Percentiles rank a stretch among this genome's conserved stretches.
phyloP scores from a whole-genome alignment of 2,329 filamentous ascomycete genomes.

The Aspergillus udagawae region DNA sequence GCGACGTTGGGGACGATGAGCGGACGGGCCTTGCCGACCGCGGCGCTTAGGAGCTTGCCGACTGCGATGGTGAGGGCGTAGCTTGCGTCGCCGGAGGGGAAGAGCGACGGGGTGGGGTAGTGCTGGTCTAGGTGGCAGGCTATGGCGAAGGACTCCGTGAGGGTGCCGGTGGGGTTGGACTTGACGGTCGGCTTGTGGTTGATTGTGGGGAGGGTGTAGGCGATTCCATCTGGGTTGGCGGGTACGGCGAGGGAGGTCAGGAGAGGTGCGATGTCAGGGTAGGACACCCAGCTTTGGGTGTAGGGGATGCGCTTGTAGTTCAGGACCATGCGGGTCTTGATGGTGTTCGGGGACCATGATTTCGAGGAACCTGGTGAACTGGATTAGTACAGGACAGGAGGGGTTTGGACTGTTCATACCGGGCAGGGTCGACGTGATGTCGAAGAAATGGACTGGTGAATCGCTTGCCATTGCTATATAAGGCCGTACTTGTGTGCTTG shows the following conservation, averaged over 20 bases:
- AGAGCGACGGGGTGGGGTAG: conserved; percentile 27
- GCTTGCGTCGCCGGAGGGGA: conserved; percentile 32
- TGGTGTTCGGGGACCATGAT: conserved; percentile 28
- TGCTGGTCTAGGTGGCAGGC: conserved; percentile 27
- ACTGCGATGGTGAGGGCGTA: conserved; percentile 27
- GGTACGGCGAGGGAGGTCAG: conserved; percentile 20
- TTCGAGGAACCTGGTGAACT: conserved; percentile 20
- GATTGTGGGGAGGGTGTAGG: conserved; percentile 34
- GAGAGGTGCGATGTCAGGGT: conserved; percentile 26
- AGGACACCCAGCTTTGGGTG: conserved; percentile 24
- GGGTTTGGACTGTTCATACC: conserved; percentile 12
- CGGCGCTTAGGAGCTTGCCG: conserved; percentile 7
- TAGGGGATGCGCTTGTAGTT: conserved; percentile 27
- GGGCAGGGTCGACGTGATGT: conserved; percentile 26
- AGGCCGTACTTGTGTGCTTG: background rate
- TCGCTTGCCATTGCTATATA: conserved; percentile 14
- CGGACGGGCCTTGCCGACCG: background rate
- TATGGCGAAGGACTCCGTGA: conserved; percentile 34
- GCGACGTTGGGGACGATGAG: conserved; percentile 23
- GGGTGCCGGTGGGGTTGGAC: conserved; percentile 21
- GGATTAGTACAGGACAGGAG: background rate
- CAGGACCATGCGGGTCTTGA: conserved; percentile 21
- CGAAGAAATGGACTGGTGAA: conserved; percentile 32
- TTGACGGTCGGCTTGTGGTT: conserved; percentile 22
- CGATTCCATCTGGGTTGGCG: conserved; percentile 12